A percentile compares a stretch with the other conserved stretches of the same genome.
Conservation (phyloP, 169 alveolate species). For the Plasmodium vinckei region DNA sequence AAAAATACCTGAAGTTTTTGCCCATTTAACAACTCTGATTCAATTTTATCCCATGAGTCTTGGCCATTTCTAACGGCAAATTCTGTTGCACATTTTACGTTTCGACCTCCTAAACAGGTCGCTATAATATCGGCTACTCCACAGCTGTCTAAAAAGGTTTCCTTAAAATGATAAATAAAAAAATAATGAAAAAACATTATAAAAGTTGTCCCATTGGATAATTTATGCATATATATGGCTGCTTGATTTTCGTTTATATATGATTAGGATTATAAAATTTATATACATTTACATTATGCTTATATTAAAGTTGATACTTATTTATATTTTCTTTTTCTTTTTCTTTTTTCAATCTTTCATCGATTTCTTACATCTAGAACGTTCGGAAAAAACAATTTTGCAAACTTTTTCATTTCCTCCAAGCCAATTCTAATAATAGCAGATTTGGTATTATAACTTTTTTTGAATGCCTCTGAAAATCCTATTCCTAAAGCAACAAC, state of each 20-base stretch:
- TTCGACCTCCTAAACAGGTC: constrained; percentile 94
- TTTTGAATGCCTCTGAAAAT: constrained; percentile 89
- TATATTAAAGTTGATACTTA: constrained; percentile 2
- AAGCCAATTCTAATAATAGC: constrained; percentile 95
- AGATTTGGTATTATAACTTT: constrained; percentile 92
- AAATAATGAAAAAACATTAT: constrained; percentile 49
- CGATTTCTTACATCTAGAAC: constrained; percentile 75
- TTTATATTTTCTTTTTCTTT: not conserved
- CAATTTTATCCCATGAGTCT: constrained; percentile 91
- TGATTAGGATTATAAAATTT: not conserved
- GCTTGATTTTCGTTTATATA: no score
- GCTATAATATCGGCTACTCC: constrained; percentile 95
- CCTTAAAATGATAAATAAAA: constrained; percentile 77
- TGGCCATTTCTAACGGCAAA: constrained; percentile 88
- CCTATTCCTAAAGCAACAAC: constrained; percentile 93
- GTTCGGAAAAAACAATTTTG: constrained; percentile 83
- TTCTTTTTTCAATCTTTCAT: not conserved
- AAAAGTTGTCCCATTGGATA: not conserved
- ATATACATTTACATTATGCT: constrained; percentile 1
- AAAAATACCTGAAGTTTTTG: constrained; percentile 90
- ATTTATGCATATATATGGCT: not conserved
- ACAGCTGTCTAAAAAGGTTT: constrained; percentile 92
- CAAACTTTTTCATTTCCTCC: constrained; percentile 88
- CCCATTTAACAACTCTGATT: constrained; percentile 90
- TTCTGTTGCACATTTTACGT: constrained; percentile 92